Percentiles rank a stretch among this genome's conserved stretches.
These are phyloP conservation scores for Syzygium grande DNA, from an alignment of 345 rosid genomes.

Conservation along the genomic window DNA sequence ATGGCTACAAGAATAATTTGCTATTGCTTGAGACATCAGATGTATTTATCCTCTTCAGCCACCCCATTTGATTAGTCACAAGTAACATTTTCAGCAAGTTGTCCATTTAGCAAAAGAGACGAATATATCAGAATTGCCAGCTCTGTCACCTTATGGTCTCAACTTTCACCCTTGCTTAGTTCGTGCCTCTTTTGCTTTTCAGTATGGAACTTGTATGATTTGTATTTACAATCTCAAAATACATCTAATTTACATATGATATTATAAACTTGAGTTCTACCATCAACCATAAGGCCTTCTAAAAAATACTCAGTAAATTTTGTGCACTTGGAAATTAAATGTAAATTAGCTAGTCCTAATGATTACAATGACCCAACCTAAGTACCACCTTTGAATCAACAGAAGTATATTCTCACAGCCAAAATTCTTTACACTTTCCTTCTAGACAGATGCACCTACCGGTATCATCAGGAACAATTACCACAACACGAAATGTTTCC, in stretches of 20 bases:
- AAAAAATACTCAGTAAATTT: background rate
- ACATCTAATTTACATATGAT: background rate
- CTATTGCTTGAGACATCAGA: background rate
- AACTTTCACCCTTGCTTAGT: background rate
- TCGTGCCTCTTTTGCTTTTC: background rate
- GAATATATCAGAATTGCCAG: background rate
- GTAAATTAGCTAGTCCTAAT: background rate
- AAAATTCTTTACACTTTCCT: background rate
- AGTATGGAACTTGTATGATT: background rate
- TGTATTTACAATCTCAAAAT: background rate
- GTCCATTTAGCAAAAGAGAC: background rate
- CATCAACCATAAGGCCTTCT: background rate
- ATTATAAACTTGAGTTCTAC: background rate
- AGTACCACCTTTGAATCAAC: background rate
- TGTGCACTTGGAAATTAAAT: background rate
- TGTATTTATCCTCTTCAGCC: background rate
- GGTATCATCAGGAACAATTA: background rate
- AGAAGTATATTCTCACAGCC: background rate
- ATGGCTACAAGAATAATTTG: background rate
- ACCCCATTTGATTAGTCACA: background rate
- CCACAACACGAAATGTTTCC: background rate
- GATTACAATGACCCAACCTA: background rate
- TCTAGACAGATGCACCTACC: background rate
- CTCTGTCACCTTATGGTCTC: background rate
- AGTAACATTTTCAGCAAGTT: background rate